Percentiles rank a stretch among this genome's conserved stretches.
Conservation (phyloP, 768 basidiomycete genomes). For the Leccinellum rugosiceps region DNA sequence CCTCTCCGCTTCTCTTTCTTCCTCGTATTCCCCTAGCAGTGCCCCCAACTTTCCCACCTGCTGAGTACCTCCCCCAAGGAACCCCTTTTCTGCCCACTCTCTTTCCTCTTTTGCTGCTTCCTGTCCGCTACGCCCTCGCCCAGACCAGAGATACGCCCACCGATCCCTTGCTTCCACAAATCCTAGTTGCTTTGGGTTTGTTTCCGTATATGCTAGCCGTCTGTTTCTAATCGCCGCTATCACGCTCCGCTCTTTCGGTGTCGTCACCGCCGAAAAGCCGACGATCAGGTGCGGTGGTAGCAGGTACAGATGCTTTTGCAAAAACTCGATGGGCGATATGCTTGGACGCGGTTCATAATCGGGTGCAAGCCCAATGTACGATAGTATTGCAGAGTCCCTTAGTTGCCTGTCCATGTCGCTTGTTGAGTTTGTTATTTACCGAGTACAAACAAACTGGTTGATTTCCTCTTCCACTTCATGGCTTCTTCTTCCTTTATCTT, state of each 20-base stretch:
- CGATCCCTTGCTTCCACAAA: slow-evolving; percentile 49
- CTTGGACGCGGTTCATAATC: slow-evolving; percentile 62
- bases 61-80: slow-evolving; percentile 52
- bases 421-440: slow-evolving; percentile 4
- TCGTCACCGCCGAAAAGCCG: slow-evolving; percentile 41
- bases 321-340: slow-evolving; percentile 58
- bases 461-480: not conserved
- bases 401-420: slow-evolving; percentile 3
- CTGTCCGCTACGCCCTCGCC: slow-evolving; percentile 44
- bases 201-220: slow-evolving; percentile 58
- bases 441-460: slow-evolving; percentile 18
- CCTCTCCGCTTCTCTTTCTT: slow-evolving; percentile 70
- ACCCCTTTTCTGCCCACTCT: slow-evolving; percentile 61
- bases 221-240: slow-evolving; percentile 70
- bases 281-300: slow-evolving; percentile 64
- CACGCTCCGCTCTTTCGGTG: slow-evolving; percentile 62
- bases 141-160: slow-evolving; percentile 73
- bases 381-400: slow-evolving; percentile 30
- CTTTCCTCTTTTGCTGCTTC: slow-evolving; percentile 64
- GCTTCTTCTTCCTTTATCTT: slow-evolving; percentile 12
- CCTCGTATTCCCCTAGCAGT: slow-evolving; percentile 70
- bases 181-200: slow-evolving; percentile 51
- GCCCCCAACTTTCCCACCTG: slow-evolving; percentile 68
- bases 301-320: slow-evolving; percentile 52
- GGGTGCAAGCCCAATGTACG: slow-evolving; percentile 54